Conservation (phyloP, 208 protist genomes). For the Wallacemonas rigidus region DNA sequence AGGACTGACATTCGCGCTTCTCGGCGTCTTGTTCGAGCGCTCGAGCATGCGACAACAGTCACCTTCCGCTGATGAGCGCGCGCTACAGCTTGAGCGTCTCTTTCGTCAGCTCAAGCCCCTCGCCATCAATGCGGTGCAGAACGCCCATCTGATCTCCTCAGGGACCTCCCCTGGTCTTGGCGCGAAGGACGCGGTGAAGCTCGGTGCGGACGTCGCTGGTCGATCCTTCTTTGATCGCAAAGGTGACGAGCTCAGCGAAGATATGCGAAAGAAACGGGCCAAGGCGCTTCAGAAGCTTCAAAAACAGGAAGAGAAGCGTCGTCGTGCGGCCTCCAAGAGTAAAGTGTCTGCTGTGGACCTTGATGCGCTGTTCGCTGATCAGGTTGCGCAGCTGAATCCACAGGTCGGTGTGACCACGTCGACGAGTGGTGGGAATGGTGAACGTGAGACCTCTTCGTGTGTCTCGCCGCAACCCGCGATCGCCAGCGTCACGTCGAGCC, state of each 20-base stretch:
- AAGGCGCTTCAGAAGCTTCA: constrained; percentile 16
- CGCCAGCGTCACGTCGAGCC: too few relatives aligned
- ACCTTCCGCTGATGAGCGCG: too few relatives aligned
- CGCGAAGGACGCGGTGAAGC: neutral
- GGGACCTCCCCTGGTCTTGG: neutral
- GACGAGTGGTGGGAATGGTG: neutral
- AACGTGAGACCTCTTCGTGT: too few relatives aligned
- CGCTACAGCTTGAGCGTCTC: neutral
- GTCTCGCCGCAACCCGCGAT: too few relatives aligned
- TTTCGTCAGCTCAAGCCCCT: neutral
- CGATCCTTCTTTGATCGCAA: constrained; percentile 16
- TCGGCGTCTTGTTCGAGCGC: too few relatives aligned
- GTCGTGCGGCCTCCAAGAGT: neutral
- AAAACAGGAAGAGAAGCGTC: constrained; percentile 13
- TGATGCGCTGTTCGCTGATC: constrained; percentile 11
- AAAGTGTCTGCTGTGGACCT: neutral
- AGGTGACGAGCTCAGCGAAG: neutral
- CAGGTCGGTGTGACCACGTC: neutral
- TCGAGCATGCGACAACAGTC: too few relatives aligned
- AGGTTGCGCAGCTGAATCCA: neutral
- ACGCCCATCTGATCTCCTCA: constrained; percentile 1
- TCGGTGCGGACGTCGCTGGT: neutral
- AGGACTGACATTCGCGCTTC: too few relatives aligned
- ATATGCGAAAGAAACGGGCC: constrained; percentile 7
- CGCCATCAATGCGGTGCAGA: neutral